Conservation (phyloP, 306 rosid genomes). For the Vigna hirtella region DNA sequence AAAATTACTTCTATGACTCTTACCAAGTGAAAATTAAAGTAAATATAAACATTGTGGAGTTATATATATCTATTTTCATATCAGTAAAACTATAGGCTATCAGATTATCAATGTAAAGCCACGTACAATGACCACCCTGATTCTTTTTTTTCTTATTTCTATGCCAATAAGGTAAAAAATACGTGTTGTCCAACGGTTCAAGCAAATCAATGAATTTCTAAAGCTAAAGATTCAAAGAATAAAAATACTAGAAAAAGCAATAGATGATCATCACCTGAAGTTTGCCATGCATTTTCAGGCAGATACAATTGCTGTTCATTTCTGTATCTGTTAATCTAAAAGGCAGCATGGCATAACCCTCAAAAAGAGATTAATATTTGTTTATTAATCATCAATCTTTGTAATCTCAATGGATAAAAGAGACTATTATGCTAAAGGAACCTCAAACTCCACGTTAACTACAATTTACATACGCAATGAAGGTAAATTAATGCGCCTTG, state of each 20-base stretch:
- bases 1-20: not conserved
- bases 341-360: not conserved
- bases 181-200: not conserved
- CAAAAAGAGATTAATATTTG: not conserved
- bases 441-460: not conserved
- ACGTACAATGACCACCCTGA: not conserved
- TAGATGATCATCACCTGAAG: conserved; percentile 12
- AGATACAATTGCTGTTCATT: not conserved
- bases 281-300: not conserved
- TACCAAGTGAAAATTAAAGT: too few species aligned
- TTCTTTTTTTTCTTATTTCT: not conserved
- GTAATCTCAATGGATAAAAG: not conserved
- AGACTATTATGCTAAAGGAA: not conserved
- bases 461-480: not conserved
- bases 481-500: not conserved
- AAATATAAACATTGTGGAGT: not conserved
- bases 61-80: not conserved
- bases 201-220: conserved; percentile 17
- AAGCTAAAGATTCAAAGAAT: not conserved
- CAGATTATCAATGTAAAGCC: not conserved
- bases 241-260: not conserved
- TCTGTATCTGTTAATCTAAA: not conserved
- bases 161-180: not conserved
- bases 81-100: not conserved
- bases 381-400: not conserved